Base-by-base conservation (phyloP, 2,329 filamentous ascomycete genomes). In the Cladosporium colombiae region DNA sequence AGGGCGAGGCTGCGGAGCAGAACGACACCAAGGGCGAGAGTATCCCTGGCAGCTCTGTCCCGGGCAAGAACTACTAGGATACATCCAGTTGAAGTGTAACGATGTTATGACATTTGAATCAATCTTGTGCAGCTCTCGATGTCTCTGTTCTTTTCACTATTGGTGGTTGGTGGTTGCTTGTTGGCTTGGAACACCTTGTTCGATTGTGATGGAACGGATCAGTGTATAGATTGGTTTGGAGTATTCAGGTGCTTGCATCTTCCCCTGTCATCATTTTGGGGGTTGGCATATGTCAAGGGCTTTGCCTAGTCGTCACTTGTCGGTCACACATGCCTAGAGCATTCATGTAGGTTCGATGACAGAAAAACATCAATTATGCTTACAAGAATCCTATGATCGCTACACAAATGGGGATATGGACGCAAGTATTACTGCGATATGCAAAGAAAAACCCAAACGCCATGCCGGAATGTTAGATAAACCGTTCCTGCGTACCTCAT, bases 21-120 rank as follows among this genome's bases (percentile, higher is more conserved):
- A 62, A 50, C 23, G 59, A 62, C 14, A 52, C n/a, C 49, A 62
- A 62, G 59, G 59, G 59, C 29, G 59, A 62, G 46, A 21, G 16
- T 11, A 13, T 62, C 29, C 59, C 59, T 25, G 59, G 59, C 29
- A 50, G 44, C 31, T 49, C 31, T 16, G 37, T 62, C 10, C 59
- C 59, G n/a, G 59, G 59, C 13, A 62, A 40, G 46, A 62, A 62
- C 59, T 53, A 62, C 29, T 53, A 53, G 57, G 27, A 5, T 25
- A 44, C 29, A 35, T 27, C 2, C 21, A 44, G 50, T 21, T 10
- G 18, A 25, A 37, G 5, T 35, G n/a, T 37, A 57, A 57, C 29
- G 53, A 57, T 14, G 18, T 37, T 16, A 57, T 57, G 53, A 57
- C 35, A 27, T 21, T 55, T 11, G 21, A 27, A 50, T 50, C 10